Evolutionary conservation across 1,139 yeast genomes (phyloP).

Genomic region (Pichia sp.): DNA sequence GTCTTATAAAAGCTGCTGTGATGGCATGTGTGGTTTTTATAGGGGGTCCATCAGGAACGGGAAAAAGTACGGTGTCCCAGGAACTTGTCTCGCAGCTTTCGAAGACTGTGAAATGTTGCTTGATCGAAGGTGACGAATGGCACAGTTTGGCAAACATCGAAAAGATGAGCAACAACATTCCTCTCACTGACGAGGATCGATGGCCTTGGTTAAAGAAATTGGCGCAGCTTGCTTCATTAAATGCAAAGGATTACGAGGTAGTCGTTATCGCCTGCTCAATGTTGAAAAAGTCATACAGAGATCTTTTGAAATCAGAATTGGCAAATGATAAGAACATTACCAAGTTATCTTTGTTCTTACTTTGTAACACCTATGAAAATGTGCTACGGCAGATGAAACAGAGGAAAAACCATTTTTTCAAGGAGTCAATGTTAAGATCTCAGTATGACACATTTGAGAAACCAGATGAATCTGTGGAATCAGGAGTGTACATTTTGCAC

Average conservation of each 20-base stretch:
- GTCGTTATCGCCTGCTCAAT: conserved; percentile 80
- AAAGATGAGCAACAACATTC: conserved; percentile 78
- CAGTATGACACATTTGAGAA: conserved; percentile 73
- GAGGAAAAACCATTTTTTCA: conserved; percentile 81
- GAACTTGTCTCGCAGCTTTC: conserved; percentile 39
- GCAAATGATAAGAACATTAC: conserved; percentile 20
- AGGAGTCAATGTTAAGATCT: conserved; percentile 72
- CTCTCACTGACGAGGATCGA: conserved; percentile 83
- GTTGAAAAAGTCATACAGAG: conserved; percentile 68
- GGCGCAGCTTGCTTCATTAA: conserved; percentile 40
- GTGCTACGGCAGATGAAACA: conserved; percentile 54
- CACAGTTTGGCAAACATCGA: conserved; percentile 67
- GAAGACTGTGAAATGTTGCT: conserved; percentile 39
- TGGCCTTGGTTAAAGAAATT: conserved; percentile 78
- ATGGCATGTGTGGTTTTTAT: conserved; percentile 23
- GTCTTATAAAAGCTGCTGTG: background rate
- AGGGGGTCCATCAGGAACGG: conserved; percentile 96
- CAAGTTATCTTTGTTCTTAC: conserved; percentile 35
- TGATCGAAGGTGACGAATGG: conserved; percentile 78
- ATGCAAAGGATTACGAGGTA: conserved; percentile 33
- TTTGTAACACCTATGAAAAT: conserved; percentile 60
- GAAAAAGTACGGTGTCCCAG: conserved; percentile 78
- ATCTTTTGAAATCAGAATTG: conserved; percentile 42
- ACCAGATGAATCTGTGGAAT: conserved; percentile 38
- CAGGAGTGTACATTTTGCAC: conserved; percentile 13